Base-by-base conservation (phyloP, 1,139 yeast species). In the Pneumocystis murina region DNA sequence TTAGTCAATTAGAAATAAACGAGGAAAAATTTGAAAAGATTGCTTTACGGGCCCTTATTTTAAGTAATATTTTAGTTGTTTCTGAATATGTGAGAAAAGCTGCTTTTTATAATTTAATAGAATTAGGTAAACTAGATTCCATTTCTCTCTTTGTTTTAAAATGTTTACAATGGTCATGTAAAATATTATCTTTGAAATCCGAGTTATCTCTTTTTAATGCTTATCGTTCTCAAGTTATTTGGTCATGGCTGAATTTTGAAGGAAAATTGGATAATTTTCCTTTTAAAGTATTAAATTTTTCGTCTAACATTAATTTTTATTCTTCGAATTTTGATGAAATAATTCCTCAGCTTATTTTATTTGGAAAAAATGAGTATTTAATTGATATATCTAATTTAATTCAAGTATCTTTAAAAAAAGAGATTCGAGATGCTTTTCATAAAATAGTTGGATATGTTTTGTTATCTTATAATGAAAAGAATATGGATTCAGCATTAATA, bases 231-330 rank as follows among this genome's bases (percentile, higher is more conserved):
- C 59, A 68, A 80, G 0, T 70, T 80, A 55, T 74, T 72, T 64
- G 73, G 73, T 41, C 43, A 24, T 80, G 83, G 83, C 72, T 74
- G 71, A 65, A 67, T n/a, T 70, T 67, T 59, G 73, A 73, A 33
- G 64, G 64, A 24, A 65, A 68, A 7, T 68, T 79, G 30, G 67
- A 67, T 0, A 66, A 68, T 0, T 78, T 81, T 66, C 83, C 83
- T 0, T 75, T 63, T 63, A 59, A 64, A 1, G 66, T 78, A 0
- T 78, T 80, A 66, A 78, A 73, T 0, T 79, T 73, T 64, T 48
- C 64, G 1, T 66, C 71, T 14, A 59, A 66, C 1, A 61, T 64
- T 2, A 68, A 71, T 1, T 79, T 80, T 65, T 67, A 72, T 17
- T 65, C 1, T 72, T 72, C 1, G 75, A 77, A 66, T 72, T 12